Conservation (phyloP, 179 eudicot species). For the Carnegiea gigantea region DNA sequence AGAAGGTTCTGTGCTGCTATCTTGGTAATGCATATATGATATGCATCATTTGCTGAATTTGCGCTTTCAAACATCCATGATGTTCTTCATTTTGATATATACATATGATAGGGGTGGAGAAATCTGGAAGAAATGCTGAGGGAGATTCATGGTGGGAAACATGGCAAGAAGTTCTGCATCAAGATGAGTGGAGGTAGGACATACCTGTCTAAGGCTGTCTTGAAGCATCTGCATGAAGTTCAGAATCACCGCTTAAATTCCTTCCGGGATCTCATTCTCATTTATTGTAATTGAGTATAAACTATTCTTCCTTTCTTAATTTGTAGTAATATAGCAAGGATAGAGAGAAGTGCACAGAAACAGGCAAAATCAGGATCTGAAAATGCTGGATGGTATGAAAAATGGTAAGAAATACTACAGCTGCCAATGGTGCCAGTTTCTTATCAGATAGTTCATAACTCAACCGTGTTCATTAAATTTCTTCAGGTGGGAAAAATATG, state of each 20-base stretch:
- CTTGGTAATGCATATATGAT: not conserved
- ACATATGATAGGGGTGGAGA: slow-evolving; percentile 69
- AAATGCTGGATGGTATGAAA: slow-evolving; percentile 99
- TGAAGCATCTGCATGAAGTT: not conserved
- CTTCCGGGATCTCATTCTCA: not conserved
- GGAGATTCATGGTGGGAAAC: slow-evolving; percentile 99
- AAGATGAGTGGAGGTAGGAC: slow-evolving; percentile 95
- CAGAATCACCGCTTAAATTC: not conserved
- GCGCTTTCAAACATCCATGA: not conserved
- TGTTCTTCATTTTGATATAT: slow-evolving; percentile 9
- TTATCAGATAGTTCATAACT: not conserved
- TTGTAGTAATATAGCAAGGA: slow-evolving; percentile 91
- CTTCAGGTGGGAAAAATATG: slow-evolving; percentile 91
- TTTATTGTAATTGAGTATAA: not conserved
- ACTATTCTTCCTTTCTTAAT: slow-evolving; percentile 13
- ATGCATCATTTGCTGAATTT: not conserved
- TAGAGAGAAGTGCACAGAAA: slow-evolving; percentile 95
- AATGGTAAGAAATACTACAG: slow-evolving; percentile 55
- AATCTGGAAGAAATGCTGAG: slow-evolving; percentile 94
- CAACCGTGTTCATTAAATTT: slow-evolving; percentile 5
- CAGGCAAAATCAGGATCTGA: slow-evolving; percentile 98
- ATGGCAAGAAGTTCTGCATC: slow-evolving; percentile 98
- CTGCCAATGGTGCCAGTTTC: slow-evolving; percentile 8
- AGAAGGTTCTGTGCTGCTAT: not conserved
- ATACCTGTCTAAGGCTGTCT: not conserved